Percentiles rank a stretch among this genome's conserved stretches.
These are phyloP conservation scores for Blastobotrys malaysiensis DNA, from an alignment of 1,139 yeast genomes.

Conservation along the genomic window DNA sequence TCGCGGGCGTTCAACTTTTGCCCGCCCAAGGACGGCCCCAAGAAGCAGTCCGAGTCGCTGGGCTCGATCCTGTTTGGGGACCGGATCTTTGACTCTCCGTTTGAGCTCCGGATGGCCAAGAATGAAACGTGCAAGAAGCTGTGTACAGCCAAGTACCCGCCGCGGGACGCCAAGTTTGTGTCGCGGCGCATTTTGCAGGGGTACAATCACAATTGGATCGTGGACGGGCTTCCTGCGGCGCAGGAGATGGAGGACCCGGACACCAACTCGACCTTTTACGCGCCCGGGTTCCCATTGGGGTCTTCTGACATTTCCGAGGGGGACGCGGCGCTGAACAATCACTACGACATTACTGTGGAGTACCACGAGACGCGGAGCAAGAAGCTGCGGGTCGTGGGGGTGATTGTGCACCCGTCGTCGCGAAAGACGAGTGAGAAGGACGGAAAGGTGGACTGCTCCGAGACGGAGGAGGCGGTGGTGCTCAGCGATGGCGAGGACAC, in stretches of 20 bases:
- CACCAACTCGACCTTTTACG: slow-evolving; percentile 44
- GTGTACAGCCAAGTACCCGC: slow-evolving; percentile 56
- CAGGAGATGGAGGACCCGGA: slow-evolving; percentile 55
- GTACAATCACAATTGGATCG: slow-evolving; percentile 84
- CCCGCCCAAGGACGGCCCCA: slow-evolving; percentile 56
- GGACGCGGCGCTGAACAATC: slow-evolving; percentile 54
- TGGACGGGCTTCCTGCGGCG: slow-evolving; percentile 95
- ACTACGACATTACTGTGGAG: slow-evolving; percentile 71
- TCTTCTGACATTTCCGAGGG: slow-evolving; percentile 40
- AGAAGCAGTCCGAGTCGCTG: slow-evolving; percentile 78
- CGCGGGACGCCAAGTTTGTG: slow-evolving; percentile 66
- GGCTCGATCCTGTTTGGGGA: slow-evolving; percentile 96
- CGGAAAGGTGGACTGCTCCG: slow-evolving; percentile 34
- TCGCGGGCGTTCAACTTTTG: slow-evolving; percentile 82
- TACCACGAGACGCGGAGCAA: slow-evolving; percentile 72
- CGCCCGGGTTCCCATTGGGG: slow-evolving; percentile 81
- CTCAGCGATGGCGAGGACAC: slow-evolving; percentile 25
- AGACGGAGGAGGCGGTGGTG: slow-evolving; percentile 36
- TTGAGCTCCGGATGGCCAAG: slow-evolving; percentile 70
- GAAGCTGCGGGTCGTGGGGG: slow-evolving; percentile 85
- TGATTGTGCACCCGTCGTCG: slow-evolving; percentile 66
- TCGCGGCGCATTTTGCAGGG: slow-evolving; percentile 75
- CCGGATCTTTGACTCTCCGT: slow-evolving; percentile 89
- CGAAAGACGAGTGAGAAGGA: slow-evolving; percentile 44
- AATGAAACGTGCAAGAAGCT: slow-evolving; percentile 58